Evolutionary conservation across 2,329 filamentous ascomycete species (phyloP).

Genomic region (Sporothrix curviconia): DNA sequence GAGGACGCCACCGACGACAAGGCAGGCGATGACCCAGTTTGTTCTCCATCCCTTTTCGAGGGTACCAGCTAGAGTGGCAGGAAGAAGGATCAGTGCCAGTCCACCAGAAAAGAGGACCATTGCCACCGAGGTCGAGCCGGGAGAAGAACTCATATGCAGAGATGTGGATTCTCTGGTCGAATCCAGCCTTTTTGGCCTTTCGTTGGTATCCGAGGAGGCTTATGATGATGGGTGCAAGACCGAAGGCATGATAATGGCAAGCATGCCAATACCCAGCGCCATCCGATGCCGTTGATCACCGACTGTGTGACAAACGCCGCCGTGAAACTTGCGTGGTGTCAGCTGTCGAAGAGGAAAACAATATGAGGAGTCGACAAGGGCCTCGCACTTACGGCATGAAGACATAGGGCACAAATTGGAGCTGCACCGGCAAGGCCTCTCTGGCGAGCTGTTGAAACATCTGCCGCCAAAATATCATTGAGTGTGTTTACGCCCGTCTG

Average conservation of each 20-base stretch:
- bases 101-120: constrained; percentile 41
- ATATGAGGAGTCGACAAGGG: no score
- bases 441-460: constrained; percentile 47
- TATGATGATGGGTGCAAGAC: constrained; percentile 42
- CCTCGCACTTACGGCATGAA: constrained; percentile 46
- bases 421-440: constrained; percentile 44
- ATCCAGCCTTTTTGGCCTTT: constrained; percentile 39
- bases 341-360: no score
- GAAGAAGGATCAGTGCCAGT: constrained; percentile 40
- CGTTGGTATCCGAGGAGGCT: constrained; percentile 44
- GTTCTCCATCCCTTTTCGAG: constrained; percentile 37
- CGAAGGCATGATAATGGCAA: constrained; percentile 48
- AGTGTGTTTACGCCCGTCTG: constrained; percentile 53
- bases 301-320: constrained; percentile 43
- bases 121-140: constrained; percentile 35
- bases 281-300: constrained; percentile 32
- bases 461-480: constrained; percentile 57
- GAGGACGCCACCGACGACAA: constrained; percentile 31
- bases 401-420: constrained; percentile 47
- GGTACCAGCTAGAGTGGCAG: constrained; percentile 38
- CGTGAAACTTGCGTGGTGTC: neutral
- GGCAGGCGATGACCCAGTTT: constrained; percentile 33
- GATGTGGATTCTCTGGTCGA: constrained; percentile 26
- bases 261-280: constrained; percentile 53
- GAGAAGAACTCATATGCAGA: constrained; percentile 31